Evolutionary conservation across 139 green algal genomes (phyloP).

Genomic region (Micractinium sp.): DNA sequence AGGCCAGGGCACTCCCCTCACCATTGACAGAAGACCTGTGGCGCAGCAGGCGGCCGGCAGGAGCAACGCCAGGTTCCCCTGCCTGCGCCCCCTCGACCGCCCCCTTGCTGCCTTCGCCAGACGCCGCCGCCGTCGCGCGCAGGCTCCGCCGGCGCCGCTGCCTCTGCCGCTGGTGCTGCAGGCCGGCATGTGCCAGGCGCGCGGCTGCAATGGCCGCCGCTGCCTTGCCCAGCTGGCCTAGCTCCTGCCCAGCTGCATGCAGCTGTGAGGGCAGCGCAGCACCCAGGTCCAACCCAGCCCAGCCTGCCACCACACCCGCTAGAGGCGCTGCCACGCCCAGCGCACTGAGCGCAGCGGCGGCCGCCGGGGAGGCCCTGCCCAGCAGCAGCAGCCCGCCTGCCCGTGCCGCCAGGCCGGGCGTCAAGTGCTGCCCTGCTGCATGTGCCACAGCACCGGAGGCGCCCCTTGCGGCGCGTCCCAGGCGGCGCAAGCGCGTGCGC

Average conservation of each 20-base stretch:
- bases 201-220: not conserved
- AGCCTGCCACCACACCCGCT: not conserved
- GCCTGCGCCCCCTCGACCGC: not conserved
- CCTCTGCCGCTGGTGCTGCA: not conserved
- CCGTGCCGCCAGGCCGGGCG: constrained; percentile 7
- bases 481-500: not conserved
- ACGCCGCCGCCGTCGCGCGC: not conserved
- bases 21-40: constrained; percentile 23
- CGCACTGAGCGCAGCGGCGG: not conserved
- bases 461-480: not conserved
- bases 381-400: constrained; percentile 22
- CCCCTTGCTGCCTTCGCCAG: not conserved
- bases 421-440: constrained; percentile 8
- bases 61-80: not conserved
- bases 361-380: not conserved
- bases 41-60: constrained; percentile 4
- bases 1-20: not conserved
- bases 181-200: not conserved
- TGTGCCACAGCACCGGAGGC: not conserved
- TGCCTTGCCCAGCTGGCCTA: constrained; percentile 19
- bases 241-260: not conserved
- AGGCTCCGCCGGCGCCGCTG: not conserved
- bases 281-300: not conserved
- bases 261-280: not conserved
- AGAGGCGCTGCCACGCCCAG: not conserved